Evolutionary conservation across 2,329 filamentous ascomycete genomes (phyloP), one percentile per base, ranked within the genome.

Genomic region (Colletotrichum kahawae): DNA sequence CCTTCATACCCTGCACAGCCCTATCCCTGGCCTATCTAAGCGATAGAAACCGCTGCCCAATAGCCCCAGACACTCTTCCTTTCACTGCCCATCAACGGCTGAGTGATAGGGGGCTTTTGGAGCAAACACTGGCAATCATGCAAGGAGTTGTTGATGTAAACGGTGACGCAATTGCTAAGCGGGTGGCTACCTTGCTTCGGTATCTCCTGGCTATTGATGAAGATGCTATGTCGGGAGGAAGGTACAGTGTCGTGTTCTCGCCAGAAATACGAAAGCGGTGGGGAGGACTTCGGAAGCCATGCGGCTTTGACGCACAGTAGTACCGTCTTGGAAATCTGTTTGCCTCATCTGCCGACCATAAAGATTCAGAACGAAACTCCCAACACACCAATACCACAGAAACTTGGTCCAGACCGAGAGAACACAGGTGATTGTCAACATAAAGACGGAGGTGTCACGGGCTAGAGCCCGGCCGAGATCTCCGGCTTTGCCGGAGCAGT

Each of bases 41-140:
- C n/a, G 7, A 36, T 18, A 16, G 57, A 69, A 75, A 29, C 29
- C 60, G 24, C 68, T 12, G 14, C 4, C 10, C 48, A 16, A n/a
- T 5, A 27, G 27, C 13, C 18, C 4, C 13, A 59, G 36, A 60
- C 16, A 0, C 29, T 0, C 13, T 34, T 9, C 8, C 84, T 33
- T 71, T 82, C 16, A 79, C 87, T 0, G 79, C 79, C 7, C 84
- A 87, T 76, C 86, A 88, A 74, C 81, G 82, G 1, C 79, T 81
- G 7, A 78, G 80, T 21, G 86, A 88, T 76, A 83, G 85, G 16
- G 85, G 80, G 7, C 81, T 85, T 75, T 79, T 87, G 31, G 84
- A 87, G 67, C 80, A 82, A 31, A 79, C 79, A 1, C 80, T 83
- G 10, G 82, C 82, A 62, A 82, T 77, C 54, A 85, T 87, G 80